These are phyloP conservation scores for Spathaspora sp. DNA, from an alignment of 1,139 yeast genomes.

Conservation along the genomic window DNA sequence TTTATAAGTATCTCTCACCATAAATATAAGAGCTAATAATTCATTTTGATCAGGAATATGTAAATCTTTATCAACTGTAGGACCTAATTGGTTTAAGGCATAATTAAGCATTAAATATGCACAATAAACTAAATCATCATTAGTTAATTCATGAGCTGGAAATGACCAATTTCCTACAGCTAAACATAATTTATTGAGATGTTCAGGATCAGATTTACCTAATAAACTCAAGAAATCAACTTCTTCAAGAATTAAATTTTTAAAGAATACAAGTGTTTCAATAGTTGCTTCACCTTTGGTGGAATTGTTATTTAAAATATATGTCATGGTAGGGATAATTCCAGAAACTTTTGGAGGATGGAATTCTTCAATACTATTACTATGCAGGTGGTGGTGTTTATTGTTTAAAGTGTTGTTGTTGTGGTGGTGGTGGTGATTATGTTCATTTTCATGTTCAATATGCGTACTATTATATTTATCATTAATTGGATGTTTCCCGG, in stretches of 20 bases:
- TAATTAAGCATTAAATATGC: slow-evolving; percentile 55
- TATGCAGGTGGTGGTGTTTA: slow-evolving; percentile 6
- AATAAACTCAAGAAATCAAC: slow-evolving; percentile 40
- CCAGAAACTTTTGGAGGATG: slow-evolving; percentile 16
- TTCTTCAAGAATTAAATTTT: slow-evolving; percentile 32
- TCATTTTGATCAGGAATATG: slow-evolving; percentile 38
- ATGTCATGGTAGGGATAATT: slow-evolving; percentile 36
- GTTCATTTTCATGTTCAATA: neutral
- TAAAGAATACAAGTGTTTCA: slow-evolving; percentile 23
- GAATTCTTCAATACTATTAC: neutral
- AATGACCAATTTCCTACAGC: slow-evolving; percentile 55
- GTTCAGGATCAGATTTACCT: slow-evolving; percentile 22
- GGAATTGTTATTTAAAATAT: slow-evolving; percentile 24
- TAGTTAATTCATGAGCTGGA: slow-evolving; percentile 66
- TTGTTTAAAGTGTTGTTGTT: slow-evolving; percentile 3
- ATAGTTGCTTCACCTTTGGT: slow-evolving; percentile 24
- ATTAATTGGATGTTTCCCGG: slow-evolving; percentile 29
- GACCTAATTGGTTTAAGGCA: slow-evolving; percentile 37
- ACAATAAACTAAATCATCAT: slow-evolving; percentile 67
- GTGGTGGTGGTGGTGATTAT: neutral
- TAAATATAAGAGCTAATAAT: slow-evolving; percentile 57
- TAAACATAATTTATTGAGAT: slow-evolving; percentile 32
- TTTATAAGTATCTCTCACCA: slow-evolving; percentile 74
- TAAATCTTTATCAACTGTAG: slow-evolving; percentile 8
- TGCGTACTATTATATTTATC: slow-evolving; percentile 17